Evolutionary conservation across 208 protist genomes (phyloP), one percentile per base, ranked within the genome.

Genomic region (Porcisia hertigi): DNA sequence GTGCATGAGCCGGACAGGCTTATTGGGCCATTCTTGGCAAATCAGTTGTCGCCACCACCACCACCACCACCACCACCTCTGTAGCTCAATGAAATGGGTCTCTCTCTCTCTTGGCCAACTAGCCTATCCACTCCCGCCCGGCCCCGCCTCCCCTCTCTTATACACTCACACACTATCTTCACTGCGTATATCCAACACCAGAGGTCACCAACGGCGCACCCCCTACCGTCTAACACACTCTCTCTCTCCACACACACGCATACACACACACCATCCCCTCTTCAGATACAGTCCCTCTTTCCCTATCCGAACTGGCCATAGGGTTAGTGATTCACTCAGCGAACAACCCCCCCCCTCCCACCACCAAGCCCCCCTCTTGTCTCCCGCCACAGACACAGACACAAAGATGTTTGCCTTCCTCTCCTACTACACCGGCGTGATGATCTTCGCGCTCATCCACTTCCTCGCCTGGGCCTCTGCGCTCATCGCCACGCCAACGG

Each of bases 401-500:
- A 41, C 30, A 39, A 77, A 41, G 69, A 84, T 80, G 76, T 25
- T 67, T 57, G 66, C 67, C 65, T 74, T 49, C 67, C 69, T 69
- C 41, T 34, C 64, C 25, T 84, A 74, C 75, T 80, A 78, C 74
- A 73, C 74, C 54, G 74, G 74, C 66, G 74, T 54, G 69, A 77
- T 85, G 66, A 34, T 47, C 70, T 87, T 83, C 63, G 75, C 76
- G 75, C 64, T 82, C 43, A 41, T 90, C 57, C 63, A 78, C 65
- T 65, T 86, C 66, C 41, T 90, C 58, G 76, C 73, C 63, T 83
- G 86, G 58, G 75, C 84, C 36, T 84, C 82, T 66, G 76, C 83
- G 62, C 55, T 82, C 54, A 74, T 88, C 54, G 86, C 76, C 41
- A 88, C 83, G 64, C 75, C 80, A 30, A 83, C 75, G 43, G 77